These are phyloP conservation scores for Lactarius deliciosus DNA, from an alignment of 768 basidiomycete species.

Conservation along the genomic window DNA sequence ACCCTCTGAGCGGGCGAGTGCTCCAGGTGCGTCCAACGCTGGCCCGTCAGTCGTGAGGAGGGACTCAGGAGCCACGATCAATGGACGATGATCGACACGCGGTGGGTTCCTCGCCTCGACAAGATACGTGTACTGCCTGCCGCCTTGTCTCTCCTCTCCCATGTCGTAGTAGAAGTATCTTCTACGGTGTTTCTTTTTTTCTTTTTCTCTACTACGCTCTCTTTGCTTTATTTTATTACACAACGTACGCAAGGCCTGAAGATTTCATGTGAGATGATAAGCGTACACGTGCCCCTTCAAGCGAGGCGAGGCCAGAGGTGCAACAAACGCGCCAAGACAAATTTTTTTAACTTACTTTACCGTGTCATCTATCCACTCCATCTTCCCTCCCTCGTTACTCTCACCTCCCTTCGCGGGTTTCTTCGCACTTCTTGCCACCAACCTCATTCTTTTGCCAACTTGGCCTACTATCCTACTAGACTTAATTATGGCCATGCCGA, in stretches of 20 bases:
- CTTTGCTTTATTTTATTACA: conserved; percentile 3
- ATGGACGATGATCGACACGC: conserved; percentile 46
- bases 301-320: not conserved
- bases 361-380: not conserved
- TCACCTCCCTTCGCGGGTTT: conserved; percentile 4
- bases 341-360: not conserved
- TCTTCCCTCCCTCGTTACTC: not conserved
- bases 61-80: conserved; percentile 71
- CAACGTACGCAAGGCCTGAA: not conserved
- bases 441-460: conserved; percentile 2
- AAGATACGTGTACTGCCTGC: not conserved
- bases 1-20: conserved; percentile 43
- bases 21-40: conserved; percentile 7
- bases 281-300: not conserved
- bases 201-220: not conserved
- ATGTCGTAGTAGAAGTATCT: conserved; percentile 8
- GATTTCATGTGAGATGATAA: conserved; percentile 1
- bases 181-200: conserved; percentile 6
- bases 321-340: not conserved
- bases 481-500: conserved; percentile 19
- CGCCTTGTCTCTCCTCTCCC: not conserved
- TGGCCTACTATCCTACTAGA: conserved; percentile 1
- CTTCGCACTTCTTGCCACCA: not conserved
- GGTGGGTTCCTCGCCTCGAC: not conserved
- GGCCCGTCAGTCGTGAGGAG: conserved; percentile 44